phyloP scores from a whole-genome alignment of 495 filamentous ascomycete species.

The Daldinia grandis region DNA sequence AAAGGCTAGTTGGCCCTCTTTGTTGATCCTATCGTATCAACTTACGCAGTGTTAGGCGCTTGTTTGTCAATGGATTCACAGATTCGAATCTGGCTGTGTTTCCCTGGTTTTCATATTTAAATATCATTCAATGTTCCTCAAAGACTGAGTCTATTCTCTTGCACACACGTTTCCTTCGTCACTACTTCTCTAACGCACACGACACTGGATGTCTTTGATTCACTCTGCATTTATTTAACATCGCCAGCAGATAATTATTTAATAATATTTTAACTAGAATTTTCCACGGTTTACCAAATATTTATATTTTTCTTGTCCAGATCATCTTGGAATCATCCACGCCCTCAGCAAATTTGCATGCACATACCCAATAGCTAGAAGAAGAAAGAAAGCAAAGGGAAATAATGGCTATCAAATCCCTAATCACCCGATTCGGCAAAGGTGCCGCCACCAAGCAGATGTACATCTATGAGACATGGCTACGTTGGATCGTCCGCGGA shows the following conservation, averaged over 20 bases:
- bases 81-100: conserved; percentile 13
- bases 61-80: conserved; percentile 31
- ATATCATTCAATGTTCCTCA: conserved; percentile 20
- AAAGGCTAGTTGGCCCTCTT: conserved; percentile 25
- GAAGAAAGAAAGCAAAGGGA: background rate
- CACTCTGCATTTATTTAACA: conserved; percentile 19
- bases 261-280: conserved; percentile 13
- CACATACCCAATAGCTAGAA: background rate
- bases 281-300: background rate
- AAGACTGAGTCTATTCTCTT: background rate
- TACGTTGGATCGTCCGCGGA: conserved; percentile 43
- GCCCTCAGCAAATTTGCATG: background rate
- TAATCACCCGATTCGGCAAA: conserved; percentile 43
- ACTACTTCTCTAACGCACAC: conserved; percentile 13
- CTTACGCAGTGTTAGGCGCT: conserved; percentile 30
- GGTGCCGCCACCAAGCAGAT: conserved; percentile 45
- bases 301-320: background rate
- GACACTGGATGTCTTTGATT: conserved; percentile 37
- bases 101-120: conserved; percentile 34
- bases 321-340: background rate
- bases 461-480: conserved; percentile 47
- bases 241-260: conserved; percentile 16
- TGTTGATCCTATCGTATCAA: conserved; percentile 17
- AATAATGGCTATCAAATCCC: conserved; percentile 38
- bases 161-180: conserved; percentile 18